phyloP scores from a whole-genome alignment of 352 stramenopile genomes.

The Globisporangium nodosum region DNA sequence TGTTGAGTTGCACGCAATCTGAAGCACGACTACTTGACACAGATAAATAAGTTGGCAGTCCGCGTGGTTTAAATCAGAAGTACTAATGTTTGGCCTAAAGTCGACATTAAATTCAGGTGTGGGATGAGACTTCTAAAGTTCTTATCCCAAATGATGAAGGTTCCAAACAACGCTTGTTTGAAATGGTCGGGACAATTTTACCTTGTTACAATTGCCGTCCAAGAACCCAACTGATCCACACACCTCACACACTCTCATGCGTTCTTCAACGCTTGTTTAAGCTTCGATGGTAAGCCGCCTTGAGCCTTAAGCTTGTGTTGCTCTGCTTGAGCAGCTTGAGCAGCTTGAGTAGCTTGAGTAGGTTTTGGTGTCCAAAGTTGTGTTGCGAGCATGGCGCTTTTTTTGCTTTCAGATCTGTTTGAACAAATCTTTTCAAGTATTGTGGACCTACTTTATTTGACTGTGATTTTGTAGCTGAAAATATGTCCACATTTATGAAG shows the following conservation, averaged over 20 bases:
- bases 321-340: no score
- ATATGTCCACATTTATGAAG: no score
- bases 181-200: constrained; percentile 34
- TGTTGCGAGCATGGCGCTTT: no score
- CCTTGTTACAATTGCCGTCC: constrained; percentile 36
- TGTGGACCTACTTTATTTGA: no score
- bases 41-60: neutral
- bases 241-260: neutral
- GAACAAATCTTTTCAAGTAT: no score
- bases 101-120: constrained; percentile 12
- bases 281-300: neutral
- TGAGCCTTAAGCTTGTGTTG: no score
- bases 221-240: constrained; percentile 33
- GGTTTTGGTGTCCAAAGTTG: no score
- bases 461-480: no score
- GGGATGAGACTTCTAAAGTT: constrained; percentile 41
- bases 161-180: constrained; percentile 29
- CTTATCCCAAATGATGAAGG: constrained; percentile 44
- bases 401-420: no score
- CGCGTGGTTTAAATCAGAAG: neutral
- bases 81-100: neutral
- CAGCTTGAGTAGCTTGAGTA: no score
- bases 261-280: neutral
- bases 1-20: no score
- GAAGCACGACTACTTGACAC: neutral